Conservation (phyloP, 2,329 filamentous ascomycete genomes). For the Colletotrichum eleusines region DNA sequence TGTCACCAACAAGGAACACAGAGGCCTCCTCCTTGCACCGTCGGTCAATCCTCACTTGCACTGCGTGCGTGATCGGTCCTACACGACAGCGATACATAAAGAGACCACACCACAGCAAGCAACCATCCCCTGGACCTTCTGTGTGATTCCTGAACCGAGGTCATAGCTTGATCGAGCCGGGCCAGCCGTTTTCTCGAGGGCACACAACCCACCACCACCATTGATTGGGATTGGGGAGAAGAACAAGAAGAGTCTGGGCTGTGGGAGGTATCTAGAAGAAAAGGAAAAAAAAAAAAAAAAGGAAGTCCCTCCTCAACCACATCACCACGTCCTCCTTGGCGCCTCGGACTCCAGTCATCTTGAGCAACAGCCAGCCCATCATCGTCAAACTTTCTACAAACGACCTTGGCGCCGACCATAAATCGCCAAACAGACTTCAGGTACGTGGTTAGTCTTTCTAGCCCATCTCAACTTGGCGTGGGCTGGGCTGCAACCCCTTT, state of each 20-base stretch:
- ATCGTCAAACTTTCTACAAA: slow-evolving; percentile 10
- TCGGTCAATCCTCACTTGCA: slow-evolving; percentile 6
- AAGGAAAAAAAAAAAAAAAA: slow-evolving; percentile 2
- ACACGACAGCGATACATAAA: slow-evolving; percentile 23
- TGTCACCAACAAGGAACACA: slow-evolving; percentile 1
- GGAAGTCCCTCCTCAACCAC: slow-evolving; percentile 2
- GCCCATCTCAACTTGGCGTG: background rate
- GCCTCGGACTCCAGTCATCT: slow-evolving; percentile 3
- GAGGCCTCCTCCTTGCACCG: slow-evolving; percentile 4
- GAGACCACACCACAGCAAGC: slow-evolving; percentile 3
- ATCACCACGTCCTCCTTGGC: slow-evolving; percentile 19
- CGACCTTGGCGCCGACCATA: slow-evolving; percentile 5
- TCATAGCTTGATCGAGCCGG: slow-evolving; percentile 18
- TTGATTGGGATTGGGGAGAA: slow-evolving; percentile 2
- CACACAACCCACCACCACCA: slow-evolving; percentile 12
- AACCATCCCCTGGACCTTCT: slow-evolving; percentile 7
- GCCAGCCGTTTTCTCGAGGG: slow-evolving; percentile 3
- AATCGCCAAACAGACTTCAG: slow-evolving; percentile 5
- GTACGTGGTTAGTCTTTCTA: background rate
- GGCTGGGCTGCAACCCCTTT: background rate
- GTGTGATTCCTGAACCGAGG: slow-evolving; percentile 25
- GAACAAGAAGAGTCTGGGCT: slow-evolving; percentile 16
- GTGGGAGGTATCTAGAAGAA: background rate
- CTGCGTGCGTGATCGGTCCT: slow-evolving; percentile 19
- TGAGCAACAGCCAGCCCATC: slow-evolving; percentile 16